Evolutionary conservation across 2,329 filamentous ascomycete genomes (phyloP), one percentile per base, ranked within the genome.

Genomic region (Beauveria rudraprayagi): DNA sequence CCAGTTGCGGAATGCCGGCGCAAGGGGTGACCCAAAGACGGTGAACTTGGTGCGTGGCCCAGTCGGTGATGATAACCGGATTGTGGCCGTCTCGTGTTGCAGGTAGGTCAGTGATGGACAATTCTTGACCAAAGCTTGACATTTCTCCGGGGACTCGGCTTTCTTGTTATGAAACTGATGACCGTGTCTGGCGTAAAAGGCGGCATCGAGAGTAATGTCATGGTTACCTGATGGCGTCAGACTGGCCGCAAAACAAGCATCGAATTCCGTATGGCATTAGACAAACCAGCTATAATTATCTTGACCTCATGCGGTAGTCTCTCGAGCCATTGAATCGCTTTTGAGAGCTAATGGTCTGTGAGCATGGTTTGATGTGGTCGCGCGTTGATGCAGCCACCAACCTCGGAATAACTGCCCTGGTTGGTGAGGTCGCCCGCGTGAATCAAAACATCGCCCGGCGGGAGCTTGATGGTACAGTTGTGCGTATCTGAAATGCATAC

Each of bases 401-500:
- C 79, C 73, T 86, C 83, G 7, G 75, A 76, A 65, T 77, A 76
- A 65, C 76, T 86, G 17, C 89, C 89, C 69, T 88, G 84, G 70
- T 91, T 91, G 3, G 88, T 90, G 65, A 92, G 72, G 69, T 92
- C 89, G 7, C 89, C 89, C 1, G 89, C 88, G 69, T 91, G 88
- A 55, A 92, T 85, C 40, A 92, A 77, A 9, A 92, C 83, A 69
- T 92, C 88, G 46, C 89, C 89, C 24, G 79, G 80, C 0, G 89
- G 89, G 1, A 91, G 78, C 66, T 83, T 86, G 66, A 83, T 77
- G 2, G 79, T 78, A 65, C 77, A 80, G 70, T 90, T 90, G 72
- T 92, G 88, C 2, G 88, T 92, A 73, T 92, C 89, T 4, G 89
- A 89, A 61, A 92, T 80, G 73, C 88, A 91, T 57, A 92, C 87